Conservation (phyloP, 2,329 filamentous ascomycete species). For the Epichloe amarillans region DNA sequence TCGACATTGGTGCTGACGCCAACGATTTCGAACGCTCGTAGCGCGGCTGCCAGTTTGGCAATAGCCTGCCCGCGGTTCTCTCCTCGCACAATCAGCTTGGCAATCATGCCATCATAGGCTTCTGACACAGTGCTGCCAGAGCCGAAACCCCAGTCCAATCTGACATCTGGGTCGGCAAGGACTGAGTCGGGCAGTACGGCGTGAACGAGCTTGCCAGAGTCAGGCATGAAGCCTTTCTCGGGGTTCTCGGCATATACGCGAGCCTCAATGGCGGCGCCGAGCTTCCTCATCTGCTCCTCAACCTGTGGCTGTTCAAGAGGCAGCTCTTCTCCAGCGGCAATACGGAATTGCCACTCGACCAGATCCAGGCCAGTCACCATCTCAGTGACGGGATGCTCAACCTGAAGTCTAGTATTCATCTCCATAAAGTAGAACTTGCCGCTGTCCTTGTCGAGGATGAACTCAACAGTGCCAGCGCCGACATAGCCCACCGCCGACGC, state of each 20-base stretch:
- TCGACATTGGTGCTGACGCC: slow-evolving; percentile 93
- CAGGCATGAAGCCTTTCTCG: slow-evolving; percentile 80
- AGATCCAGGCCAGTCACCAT: slow-evolving; percentile 60
- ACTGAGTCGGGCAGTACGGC: slow-evolving; percentile 57
- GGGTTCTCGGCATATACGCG: slow-evolving; percentile 96
- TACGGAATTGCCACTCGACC: slow-evolving; percentile 92
- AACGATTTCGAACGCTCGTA: slow-evolving; percentile 84
- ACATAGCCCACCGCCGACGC: slow-evolving; percentile 71
- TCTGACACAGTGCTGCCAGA: slow-evolving; percentile 85
- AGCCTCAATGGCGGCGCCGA: slow-evolving; percentile 86
- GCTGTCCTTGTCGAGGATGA: slow-evolving; percentile 72
- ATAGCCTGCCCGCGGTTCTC: slow-evolving; percentile 68
- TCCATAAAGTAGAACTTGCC: slow-evolving; percentile 75
- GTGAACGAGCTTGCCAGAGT: slow-evolving; percentile 79
- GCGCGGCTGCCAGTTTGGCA: slow-evolving; percentile 63
- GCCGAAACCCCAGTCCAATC: slow-evolving; percentile 88
- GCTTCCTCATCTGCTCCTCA: slow-evolving; percentile 57
- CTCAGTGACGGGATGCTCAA: slow-evolving; percentile 85
- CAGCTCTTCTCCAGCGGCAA: slow-evolving; percentile 42
- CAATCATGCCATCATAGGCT: slow-evolving; percentile 97
- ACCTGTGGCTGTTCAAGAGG: slow-evolving; percentile 49
- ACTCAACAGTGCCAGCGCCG: slow-evolving; percentile 84
- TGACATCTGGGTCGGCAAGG: slow-evolving; percentile 52
- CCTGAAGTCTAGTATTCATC: slow-evolving; percentile 81
- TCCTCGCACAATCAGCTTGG: slow-evolving; percentile 87